Evolutionary conservation across 305 asterid species (phyloP).

Genomic region (Withania somnifera): DNA sequence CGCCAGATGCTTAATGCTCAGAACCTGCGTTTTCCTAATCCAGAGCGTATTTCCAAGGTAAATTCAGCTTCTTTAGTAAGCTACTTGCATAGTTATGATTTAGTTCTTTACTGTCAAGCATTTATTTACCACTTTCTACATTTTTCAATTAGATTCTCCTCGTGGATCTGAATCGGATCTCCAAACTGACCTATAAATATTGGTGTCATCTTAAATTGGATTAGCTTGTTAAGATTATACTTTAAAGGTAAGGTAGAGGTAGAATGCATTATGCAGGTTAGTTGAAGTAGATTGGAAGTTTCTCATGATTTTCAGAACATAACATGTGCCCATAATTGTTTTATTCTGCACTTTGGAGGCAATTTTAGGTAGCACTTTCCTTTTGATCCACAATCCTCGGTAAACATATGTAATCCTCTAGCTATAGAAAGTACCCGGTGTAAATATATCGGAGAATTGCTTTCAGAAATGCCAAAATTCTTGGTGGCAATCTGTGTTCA

Average conservation of each 20-base stretch:
- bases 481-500: background rate
- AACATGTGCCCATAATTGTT: background rate
- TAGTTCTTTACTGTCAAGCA: background rate
- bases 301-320: background rate
- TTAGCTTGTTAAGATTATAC: background rate
- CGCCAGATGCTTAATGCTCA: constrained; percentile 88
- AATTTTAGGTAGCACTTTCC: background rate
- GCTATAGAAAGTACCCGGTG: background rate
- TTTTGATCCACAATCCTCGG: background rate
- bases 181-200: background rate
- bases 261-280: background rate
- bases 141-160: background rate
- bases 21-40: constrained; percentile 65
- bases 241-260: background rate
- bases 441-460: background rate
- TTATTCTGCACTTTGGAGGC: background rate
- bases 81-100: background rate
- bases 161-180: background rate
- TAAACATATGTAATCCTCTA: background rate
- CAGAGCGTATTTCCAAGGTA: constrained; percentile 81
- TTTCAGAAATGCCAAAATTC: background rate
- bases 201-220: background rate
- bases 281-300: too few species aligned
- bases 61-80: background rate
- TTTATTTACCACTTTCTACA: background rate